A percentile compares a stretch with the other conserved stretches of the same genome.
Conservation (phyloP, 768 basidiomycete genomes). For the Kwoniella sp. region DNA sequence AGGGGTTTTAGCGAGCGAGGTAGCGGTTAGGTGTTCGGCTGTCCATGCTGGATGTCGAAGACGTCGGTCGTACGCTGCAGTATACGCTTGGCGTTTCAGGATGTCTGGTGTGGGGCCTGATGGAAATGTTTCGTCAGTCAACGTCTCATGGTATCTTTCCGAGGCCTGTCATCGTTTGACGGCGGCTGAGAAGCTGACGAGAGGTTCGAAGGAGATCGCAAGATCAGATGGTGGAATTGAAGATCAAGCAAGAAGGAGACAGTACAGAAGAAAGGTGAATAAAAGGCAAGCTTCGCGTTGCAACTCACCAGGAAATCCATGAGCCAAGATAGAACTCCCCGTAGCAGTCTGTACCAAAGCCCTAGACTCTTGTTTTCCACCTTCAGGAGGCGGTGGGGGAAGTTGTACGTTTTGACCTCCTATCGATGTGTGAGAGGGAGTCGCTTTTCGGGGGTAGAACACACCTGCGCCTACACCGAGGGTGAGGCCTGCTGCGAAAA, state of each 20-base stretch:
- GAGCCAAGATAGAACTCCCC: slow-evolving; percentile 29
- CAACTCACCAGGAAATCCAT: slow-evolving; percentile 75
- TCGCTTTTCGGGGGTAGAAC: slow-evolving; percentile 33
- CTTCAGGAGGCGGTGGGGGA: slow-evolving; percentile 61
- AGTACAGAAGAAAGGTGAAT: too few species aligned
- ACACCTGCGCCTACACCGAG: slow-evolving; percentile 70
- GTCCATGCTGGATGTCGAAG: slow-evolving; percentile 95
- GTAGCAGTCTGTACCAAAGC: slow-evolving; percentile 54
- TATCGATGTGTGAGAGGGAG: slow-evolving; percentile 6
- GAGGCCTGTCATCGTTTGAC: too few species aligned
- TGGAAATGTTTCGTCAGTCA: neutral
- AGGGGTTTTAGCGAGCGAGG: slow-evolving; percentile 66
- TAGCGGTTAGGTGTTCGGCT: slow-evolving; percentile 86
- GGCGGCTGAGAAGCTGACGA: neutral
- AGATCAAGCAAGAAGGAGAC: too few species aligned
- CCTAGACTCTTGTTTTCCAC: slow-evolving; percentile 58
- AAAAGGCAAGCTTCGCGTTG: too few species aligned
- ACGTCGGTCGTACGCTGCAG: slow-evolving; percentile 85
- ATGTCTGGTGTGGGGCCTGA: slow-evolving; percentile 81
- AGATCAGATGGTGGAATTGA: too few species aligned
- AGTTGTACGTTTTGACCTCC: slow-evolving; percentile 28
- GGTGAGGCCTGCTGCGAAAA: slow-evolving; percentile 79
- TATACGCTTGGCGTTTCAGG: slow-evolving; percentile 78
- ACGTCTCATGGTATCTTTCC: too few species aligned
- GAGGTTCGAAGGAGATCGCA: neutral